phyloP scores from a whole-genome alignment of 2,329 filamentous ascomycete genomes.

The Gremmenia infestans region DNA sequence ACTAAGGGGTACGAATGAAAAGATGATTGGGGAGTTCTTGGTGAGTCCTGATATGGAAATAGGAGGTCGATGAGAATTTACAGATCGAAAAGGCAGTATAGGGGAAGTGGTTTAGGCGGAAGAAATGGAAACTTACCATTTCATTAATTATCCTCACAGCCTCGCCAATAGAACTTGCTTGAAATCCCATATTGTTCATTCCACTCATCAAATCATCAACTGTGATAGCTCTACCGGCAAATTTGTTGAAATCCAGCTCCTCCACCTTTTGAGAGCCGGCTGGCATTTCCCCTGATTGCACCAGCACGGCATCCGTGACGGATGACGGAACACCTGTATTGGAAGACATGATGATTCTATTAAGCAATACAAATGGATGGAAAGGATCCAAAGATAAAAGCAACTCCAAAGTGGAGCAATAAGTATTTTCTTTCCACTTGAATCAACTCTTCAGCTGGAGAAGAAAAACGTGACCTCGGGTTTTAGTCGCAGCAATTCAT shows the following conservation, averaged over 20 bases:
- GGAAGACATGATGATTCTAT: constrained; percentile 13
- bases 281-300: constrained; percentile 77
- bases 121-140: constrained; percentile 58
- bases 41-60: too few species aligned
- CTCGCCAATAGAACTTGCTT: constrained; percentile 75
- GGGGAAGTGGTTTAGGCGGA: too few species aligned
- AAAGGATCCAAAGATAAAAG: not conserved
- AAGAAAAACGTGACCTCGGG: too few species aligned
- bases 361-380: not conserved
- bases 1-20: too few species aligned
- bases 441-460: too few species aligned
- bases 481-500: too few species aligned
- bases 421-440: too few species aligned
- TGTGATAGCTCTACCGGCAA: constrained; percentile 70
- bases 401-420: not conserved
- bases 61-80: too few species aligned
- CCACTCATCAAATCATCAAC: constrained; percentile 77
- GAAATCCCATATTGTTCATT: constrained; percentile 84
- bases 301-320: constrained; percentile 76
- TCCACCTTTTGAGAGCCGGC: constrained; percentile 73
- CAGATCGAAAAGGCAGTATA: too few species aligned
- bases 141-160: constrained; percentile 89
- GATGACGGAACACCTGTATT: constrained; percentile 49
- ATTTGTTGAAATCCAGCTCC: constrained; percentile 87
- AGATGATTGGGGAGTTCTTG: too few species aligned